These are phyloP conservation scores for Hemileia vastatrix DNA, from an alignment of 1,284 basidiomycete genomes.

Conservation along the genomic window DNA sequence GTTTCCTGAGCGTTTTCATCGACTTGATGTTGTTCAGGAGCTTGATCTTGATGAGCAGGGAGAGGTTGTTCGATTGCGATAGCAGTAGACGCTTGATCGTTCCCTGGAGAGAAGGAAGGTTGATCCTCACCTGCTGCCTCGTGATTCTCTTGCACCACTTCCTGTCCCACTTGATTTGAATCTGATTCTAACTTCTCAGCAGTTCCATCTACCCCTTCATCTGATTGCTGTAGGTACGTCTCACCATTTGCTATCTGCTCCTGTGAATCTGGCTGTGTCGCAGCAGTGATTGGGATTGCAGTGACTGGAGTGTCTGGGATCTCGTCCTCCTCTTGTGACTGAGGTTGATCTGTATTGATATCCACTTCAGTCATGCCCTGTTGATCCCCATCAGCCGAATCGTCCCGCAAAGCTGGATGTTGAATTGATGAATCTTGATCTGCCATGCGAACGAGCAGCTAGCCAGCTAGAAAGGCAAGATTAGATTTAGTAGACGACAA, in stretches of 20 bases:
- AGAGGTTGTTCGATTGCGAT: background rate
- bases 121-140: background rate
- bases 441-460: no score
- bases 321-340: background rate
- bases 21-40: background rate
- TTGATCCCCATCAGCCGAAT: no score
- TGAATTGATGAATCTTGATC: no score
- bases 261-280: no score
- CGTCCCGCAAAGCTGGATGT: no score
- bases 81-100: slow-evolving; percentile 5
- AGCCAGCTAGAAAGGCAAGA: no score
- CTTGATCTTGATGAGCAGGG: background rate
- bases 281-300: no score
- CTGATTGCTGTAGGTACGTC: background rate
- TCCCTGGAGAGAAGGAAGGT: background rate
- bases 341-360: background rate
- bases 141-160: background rate
- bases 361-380: background rate
- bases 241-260: no score
- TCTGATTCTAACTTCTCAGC: background rate
- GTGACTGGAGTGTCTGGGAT: background rate
- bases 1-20: background rate
- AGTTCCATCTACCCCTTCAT: background rate
- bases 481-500: no score
- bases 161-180: background rate